Evolutionary conservation across 495 filamentous ascomycete species (phyloP).

Genomic region (Pyronema omphalodes): DNA sequence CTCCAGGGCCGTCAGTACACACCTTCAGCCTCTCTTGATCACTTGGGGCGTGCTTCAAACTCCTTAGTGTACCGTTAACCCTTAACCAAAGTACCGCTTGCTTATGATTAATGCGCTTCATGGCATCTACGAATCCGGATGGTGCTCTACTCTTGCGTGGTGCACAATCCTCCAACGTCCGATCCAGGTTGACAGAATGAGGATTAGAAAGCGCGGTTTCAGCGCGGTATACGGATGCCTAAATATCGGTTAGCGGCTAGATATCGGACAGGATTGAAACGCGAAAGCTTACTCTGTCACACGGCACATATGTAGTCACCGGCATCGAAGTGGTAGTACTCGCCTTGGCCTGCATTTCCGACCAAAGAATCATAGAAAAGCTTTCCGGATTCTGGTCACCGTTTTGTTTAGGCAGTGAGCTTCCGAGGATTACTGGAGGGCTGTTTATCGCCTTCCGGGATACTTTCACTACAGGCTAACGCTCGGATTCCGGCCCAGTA

Average conservation of each 20-base stretch:
- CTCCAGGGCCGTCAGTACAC: too few relatives aligned
- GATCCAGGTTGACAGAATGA: constrained; percentile 8
- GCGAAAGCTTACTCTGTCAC: constrained; percentile 4
- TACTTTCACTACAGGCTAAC: not conserved
- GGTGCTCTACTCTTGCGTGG: constrained; percentile 7
- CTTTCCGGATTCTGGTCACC: constrained; percentile 7
- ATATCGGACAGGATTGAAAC: not conserved
- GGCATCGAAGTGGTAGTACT: not conserved
- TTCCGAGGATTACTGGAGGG: constrained; percentile 10
- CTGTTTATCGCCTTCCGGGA: constrained; percentile 2
- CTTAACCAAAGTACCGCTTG: too few relatives aligned
- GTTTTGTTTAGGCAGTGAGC: constrained; percentile 12
- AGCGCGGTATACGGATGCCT: constrained; percentile 3
- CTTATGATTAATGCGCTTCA: too few relatives aligned
- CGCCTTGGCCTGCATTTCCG: not conserved
- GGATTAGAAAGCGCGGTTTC: constrained; percentile 8
- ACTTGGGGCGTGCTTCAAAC: too few relatives aligned
- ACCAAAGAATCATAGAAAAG: constrained; percentile 1
- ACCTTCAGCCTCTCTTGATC: too few relatives aligned
- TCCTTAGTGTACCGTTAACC: too few relatives aligned
- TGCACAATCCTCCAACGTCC: constrained; percentile 8
- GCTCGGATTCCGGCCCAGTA: constrained; percentile 13
- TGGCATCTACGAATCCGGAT: too few relatives aligned
- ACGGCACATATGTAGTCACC: constrained; percentile 14
- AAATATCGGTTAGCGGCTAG: not conserved